These are phyloP conservation scores for Capsicum chinense DNA, from an alignment of 257 asterid genomes.

Conservation along the genomic window DNA sequence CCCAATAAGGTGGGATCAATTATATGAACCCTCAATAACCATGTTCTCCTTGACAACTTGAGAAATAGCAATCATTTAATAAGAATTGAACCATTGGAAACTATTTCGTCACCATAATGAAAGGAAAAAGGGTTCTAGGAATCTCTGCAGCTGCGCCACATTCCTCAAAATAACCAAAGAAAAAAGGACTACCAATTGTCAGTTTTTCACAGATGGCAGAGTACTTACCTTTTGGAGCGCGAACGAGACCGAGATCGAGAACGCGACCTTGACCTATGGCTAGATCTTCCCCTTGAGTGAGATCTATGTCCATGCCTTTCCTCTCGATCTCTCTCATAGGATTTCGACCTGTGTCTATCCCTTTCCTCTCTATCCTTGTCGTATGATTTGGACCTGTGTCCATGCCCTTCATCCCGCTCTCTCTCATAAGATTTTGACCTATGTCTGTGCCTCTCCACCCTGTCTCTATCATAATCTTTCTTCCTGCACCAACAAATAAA, in stretches of 20 bases:
- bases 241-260: conserved; percentile 46
- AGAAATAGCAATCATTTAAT: not conserved
- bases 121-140: not conserved
- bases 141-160: not conserved
- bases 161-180: conserved; percentile 6
- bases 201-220: conserved; percentile 1
- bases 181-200: not conserved
- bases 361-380: conserved; percentile 34
- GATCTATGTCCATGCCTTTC: conserved; percentile 65
- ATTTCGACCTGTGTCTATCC: conserved; percentile 14
- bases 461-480: conserved; percentile 47
- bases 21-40: conserved; percentile 2
- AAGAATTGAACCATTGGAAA: not conserved
- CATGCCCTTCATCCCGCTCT: conserved; percentile 68
- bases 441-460: conserved; percentile 26
- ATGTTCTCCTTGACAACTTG: not conserved
- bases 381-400: conserved; percentile 52
- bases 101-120: not conserved
- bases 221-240: conserved; percentile 29
- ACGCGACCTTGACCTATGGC: conserved; percentile 70
- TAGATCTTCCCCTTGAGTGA: conserved; percentile 67
- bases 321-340: conserved; percentile 63
- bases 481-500: conserved; percentile 53
- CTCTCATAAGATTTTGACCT: conserved; percentile 46
- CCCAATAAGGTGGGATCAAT: not conserved